Evolutionary conservation across 768 basidiomycete species (phyloP).

Genomic region (Boletus subcaerulescens): DNA sequence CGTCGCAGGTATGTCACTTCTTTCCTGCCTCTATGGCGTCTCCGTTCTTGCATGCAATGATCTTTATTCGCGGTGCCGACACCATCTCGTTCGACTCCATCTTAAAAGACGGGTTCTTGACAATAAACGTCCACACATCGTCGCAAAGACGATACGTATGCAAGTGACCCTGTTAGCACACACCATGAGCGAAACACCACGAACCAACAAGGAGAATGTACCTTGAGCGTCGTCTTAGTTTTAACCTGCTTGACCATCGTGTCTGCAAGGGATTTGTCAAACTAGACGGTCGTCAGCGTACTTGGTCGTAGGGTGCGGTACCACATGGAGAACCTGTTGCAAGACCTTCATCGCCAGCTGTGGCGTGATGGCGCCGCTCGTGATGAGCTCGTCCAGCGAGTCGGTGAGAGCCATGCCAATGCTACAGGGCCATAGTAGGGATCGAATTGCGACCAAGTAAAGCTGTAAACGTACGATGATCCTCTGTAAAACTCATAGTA

Average conservation of each 20-base stretch:
- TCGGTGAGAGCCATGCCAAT: constrained; percentile 98
- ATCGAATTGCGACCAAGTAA: background rate
- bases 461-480: constrained; percentile 64
- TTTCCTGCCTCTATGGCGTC: constrained; percentile 82
- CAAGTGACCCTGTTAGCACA: constrained; percentile 66
- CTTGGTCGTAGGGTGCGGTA: background rate
- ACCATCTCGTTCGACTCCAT: constrained; percentile 90
- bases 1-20: constrained; percentile 46
- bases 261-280: constrained; percentile 93
- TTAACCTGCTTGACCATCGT: constrained; percentile 93
- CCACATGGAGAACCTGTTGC: constrained; percentile 69
- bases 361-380: constrained; percentile 93
- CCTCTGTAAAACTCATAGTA: constrained; percentile 94
- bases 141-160: constrained; percentile 91
- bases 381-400: constrained; percentile 97
- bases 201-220: constrained; percentile 28
- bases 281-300: constrained; percentile 48
- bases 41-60: constrained; percentile 97
- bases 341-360: constrained; percentile 99
- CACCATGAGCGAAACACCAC: constrained; percentile 1
- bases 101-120: constrained; percentile 90
- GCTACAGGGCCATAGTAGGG: constrained; percentile 40
- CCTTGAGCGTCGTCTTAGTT: constrained; percentile 91
- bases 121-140: constrained; percentile 99
- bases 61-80: constrained; percentile 80